Base-by-base conservation (phyloP, 805 yeast genomes). In the Candida palmyrensis region DNA sequence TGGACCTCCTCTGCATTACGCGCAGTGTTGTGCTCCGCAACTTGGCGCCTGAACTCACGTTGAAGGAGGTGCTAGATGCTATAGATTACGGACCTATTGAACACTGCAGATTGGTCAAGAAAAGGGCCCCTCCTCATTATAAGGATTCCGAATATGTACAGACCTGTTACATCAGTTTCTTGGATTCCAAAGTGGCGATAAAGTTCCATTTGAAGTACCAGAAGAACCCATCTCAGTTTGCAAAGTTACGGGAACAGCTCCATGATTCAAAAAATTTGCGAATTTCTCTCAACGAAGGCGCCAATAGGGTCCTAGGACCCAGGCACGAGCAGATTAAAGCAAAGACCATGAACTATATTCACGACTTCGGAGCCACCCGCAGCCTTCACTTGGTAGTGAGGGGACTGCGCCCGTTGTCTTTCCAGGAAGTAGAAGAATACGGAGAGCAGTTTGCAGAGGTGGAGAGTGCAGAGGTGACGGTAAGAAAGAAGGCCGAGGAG, bases 31-130 rank as follows among this genome's bases (percentile, higher is more conserved):
- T 61, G 18, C 34, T 66, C 16, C 51, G 46, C 29, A 54, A 62
- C 38, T 39, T 66, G 19, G 37, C 44, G 25, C 41, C 45, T 6
- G 45, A 44, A 13, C 35, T 64, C 17, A 31, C 53, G 1, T 39
- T 64, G 19, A 42, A 48, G 9, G 57, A 61, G 14, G 49, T 73
- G 12, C 50, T 76, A 27, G 66, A 73, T 29, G 53, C 59, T 20
- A 62, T 79, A 7, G 73, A 72, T 27, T 66, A 51, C 48, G 85
- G 83, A 3, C 82, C 85, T 1, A 66, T 81, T 22, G 88, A 81
- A 50, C 73, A 73, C 44, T 66, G 77, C 39, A 66, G 68, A 35
- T 49, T 73, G 37, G 51, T 64, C 36, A 46, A 57, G 12, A 54
- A 46, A 25, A 49, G 53, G 10, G 50, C 62, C 6, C 57, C 57